Percentiles rank a stretch among this genome's conserved stretches.
Conservation (phyloP, 495 filamentous ascomycete genomes). For the Hypomontagnella monticulosa region DNA sequence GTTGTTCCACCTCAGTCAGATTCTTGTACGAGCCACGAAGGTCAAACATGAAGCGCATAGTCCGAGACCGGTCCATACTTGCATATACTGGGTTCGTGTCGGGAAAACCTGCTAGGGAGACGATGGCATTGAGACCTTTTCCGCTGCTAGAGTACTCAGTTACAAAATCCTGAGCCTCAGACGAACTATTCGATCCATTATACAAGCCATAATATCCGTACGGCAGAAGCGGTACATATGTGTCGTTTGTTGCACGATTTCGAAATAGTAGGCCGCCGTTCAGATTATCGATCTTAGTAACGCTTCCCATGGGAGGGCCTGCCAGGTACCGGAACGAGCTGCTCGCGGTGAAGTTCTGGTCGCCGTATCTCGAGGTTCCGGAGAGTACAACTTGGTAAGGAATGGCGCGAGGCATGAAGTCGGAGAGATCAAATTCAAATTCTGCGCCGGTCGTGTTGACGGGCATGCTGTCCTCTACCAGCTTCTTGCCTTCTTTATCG, state of each 20-base stretch:
- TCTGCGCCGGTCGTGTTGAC: slow-evolving; percentile 60
- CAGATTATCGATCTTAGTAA: slow-evolving; percentile 70
- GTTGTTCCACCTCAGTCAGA: slow-evolving; percentile 58
- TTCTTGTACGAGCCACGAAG: slow-evolving; percentile 71
- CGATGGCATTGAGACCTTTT: slow-evolving; percentile 55
- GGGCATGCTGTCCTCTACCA: slow-evolving; percentile 51
- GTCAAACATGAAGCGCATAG: slow-evolving; percentile 73
- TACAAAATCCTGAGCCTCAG: slow-evolving; percentile 53
- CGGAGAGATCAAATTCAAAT: slow-evolving; percentile 58
- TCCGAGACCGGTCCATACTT: slow-evolving; percentile 60
- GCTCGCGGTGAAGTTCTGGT: slow-evolving; percentile 48
- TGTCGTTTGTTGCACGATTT: slow-evolving; percentile 46
- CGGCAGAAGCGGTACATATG: slow-evolving; percentile 63
- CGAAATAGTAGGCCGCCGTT: slow-evolving; percentile 63
- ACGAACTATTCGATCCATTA: slow-evolving; percentile 61
- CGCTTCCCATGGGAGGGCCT: slow-evolving; percentile 62
- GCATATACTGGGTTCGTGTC: slow-evolving; percentile 61
- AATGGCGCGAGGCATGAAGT: slow-evolving; percentile 54
- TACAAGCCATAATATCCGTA: slow-evolving; percentile 73
- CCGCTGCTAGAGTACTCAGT: slow-evolving; percentile 62
- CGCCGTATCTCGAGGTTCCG: slow-evolving; percentile 51
- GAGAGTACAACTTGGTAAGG: slow-evolving; percentile 57
- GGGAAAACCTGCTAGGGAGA: slow-evolving; percentile 49
- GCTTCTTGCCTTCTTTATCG: slow-evolving; percentile 16
- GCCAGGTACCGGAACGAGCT: slow-evolving; percentile 66